Conservation (phyloP, 2,329 filamentous ascomycete species). For the Fusarium longipes region DNA sequence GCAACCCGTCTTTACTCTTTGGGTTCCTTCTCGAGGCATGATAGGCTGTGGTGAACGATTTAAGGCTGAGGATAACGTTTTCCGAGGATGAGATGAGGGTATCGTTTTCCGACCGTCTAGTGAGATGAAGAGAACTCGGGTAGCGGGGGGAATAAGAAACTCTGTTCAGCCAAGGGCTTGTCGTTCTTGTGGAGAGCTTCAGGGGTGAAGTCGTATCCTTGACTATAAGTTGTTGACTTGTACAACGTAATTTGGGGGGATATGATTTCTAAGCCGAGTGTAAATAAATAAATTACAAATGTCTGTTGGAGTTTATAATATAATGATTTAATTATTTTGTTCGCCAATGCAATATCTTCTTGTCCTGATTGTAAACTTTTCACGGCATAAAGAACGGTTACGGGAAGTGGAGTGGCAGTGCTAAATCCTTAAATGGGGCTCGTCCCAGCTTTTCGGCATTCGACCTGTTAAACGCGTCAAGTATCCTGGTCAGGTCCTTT, state of each 20-base stretch:
- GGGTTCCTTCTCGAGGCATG: slow-evolving; percentile 44
- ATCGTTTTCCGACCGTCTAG: slow-evolving; percentile 1
- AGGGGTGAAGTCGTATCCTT: neutral
- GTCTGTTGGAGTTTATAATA: neutral
- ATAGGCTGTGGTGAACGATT: neutral
- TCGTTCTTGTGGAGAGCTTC: neutral
- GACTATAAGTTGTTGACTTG: neutral
- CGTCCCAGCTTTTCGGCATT: neutral
- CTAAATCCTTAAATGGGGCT: neutral
- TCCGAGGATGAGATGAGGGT: neutral
- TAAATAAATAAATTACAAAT: neutral
- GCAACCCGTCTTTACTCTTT: slow-evolving; percentile 60
- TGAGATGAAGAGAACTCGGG: neutral
- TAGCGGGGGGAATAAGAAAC: neutral
- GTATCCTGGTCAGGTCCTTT: neutral
- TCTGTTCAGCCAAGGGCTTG: neutral
- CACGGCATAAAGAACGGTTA: neutral
- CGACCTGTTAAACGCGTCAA: neutral
- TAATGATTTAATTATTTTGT: neutral
- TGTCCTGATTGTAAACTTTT: neutral
- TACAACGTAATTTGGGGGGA: no score
- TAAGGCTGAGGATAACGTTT: neutral
- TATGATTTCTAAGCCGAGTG: neutral
- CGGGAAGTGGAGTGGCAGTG: neutral
- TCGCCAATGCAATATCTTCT: neutral